Evolutionary conservation across 352 stramenopile genomes (phyloP).

Genomic region (Pythium guiyangense): DNA sequence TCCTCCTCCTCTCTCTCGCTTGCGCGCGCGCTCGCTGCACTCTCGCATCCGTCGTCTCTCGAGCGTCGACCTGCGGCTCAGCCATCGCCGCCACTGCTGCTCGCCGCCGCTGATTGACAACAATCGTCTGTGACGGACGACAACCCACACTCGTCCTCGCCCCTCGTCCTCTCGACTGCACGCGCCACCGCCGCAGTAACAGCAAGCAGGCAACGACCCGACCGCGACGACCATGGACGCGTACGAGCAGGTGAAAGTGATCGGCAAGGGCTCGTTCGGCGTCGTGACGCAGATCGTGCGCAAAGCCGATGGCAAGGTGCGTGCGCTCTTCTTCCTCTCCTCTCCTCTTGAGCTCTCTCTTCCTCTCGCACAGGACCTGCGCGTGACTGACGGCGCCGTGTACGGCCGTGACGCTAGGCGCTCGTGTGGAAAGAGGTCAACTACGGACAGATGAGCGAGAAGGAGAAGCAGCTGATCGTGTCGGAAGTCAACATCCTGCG

Average conservation of each 20-base stretch:
- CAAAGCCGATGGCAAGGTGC: conserved; percentile 85
- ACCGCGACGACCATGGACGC: conserved; percentile 56
- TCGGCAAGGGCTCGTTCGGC: conserved; percentile 91
- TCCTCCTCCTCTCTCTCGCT: no score
- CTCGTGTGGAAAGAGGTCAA: conserved; percentile 93
- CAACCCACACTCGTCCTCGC: no score
- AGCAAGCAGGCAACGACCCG: neutral
- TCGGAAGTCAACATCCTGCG: conserved; percentile 93
- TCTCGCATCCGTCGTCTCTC: no score
- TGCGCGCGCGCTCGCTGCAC: no score
- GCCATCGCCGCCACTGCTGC: no score
- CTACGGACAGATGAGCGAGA: conserved; percentile 91
- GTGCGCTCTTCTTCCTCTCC: neutral
- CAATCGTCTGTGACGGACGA: no score
- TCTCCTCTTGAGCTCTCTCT: neutral
- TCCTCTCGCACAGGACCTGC: neutral
- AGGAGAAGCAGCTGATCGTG: conserved; percentile 93
- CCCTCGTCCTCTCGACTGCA: no score
- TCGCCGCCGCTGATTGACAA: no score
- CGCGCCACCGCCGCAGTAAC: neutral
- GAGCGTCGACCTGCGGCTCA: no score
- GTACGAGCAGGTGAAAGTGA: conserved; percentile 87
- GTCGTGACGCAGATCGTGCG: conserved; percentile 89
- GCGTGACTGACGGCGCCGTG: neutral
- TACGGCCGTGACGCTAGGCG: conserved; percentile 26